Percentiles rank a stretch among this genome's conserved stretches.
phyloP scores from a whole-genome alignment of 1,139 yeast species.

The Taphrina betulina region DNA sequence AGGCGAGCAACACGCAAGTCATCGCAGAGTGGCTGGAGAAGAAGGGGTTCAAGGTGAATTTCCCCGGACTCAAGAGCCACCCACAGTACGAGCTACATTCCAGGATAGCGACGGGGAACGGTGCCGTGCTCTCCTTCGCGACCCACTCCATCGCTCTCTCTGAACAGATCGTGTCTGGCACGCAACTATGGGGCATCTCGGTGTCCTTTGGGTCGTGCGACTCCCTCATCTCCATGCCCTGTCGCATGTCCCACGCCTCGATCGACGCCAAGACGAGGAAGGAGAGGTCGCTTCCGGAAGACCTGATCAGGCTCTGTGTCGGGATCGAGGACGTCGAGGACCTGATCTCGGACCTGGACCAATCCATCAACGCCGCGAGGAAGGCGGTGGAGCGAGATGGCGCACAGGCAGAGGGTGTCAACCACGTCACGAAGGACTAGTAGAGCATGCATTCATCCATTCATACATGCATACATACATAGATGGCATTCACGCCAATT shows the following conservation, averaged over 20 bases:
- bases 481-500: too few species aligned
- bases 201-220: conserved; percentile 94
- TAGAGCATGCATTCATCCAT: too few species aligned
- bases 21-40: conserved; percentile 67
- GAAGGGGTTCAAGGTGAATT: conserved; percentile 66
- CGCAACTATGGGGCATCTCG: conserved; percentile 80
- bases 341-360: conserved; percentile 59
- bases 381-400: conserved; percentile 22
- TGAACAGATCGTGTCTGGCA: conserved; percentile 71
- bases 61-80: conserved; percentile 76
- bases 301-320: conserved; percentile 76
- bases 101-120: conserved; percentile 77
- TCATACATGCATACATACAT: too few species aligned
- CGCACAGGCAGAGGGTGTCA: conserved; percentile 24
- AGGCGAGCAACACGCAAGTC: conserved; percentile 63
- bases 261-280: conserved; percentile 79
- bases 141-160: conserved; percentile 70
- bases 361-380: conserved; percentile 18
- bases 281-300: conserved; percentile 77
- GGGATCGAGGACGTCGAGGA: conserved; percentile 87
- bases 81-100: conserved; percentile 73
- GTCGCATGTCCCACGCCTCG: conserved; percentile 87
- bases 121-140: conserved; percentile 85
- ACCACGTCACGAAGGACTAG: conserved; percentile 27
- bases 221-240: conserved; percentile 78